These are phyloP conservation scores for Fusarium tjaetaba DNA, from an alignment of 2,329 filamentous ascomycete species.

Conservation along the genomic window DNA sequence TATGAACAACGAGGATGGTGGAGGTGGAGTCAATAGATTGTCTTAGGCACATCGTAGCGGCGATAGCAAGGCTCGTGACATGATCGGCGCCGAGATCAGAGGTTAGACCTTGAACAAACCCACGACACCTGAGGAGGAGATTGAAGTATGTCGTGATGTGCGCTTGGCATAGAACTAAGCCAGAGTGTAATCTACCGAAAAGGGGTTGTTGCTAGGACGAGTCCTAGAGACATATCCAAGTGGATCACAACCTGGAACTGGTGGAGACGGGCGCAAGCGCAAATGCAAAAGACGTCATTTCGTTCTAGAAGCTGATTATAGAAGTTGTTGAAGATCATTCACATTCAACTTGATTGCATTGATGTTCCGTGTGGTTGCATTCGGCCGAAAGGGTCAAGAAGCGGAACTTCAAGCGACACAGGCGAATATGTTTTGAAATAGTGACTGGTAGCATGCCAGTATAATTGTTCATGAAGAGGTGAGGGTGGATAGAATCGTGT, in stretches of 20 bases:
- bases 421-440: background rate
- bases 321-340: background rate
- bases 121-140: slow-evolving; percentile 22
- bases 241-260: slow-evolving; percentile 4
- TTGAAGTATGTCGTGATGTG: slow-evolving; percentile 32
- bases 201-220: slow-evolving; percentile 30
- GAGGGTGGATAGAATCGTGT: background rate
- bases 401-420: background rate
- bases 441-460: background rate
- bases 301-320: slow-evolving; percentile 40
- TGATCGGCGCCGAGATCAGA: slow-evolving; percentile 38
- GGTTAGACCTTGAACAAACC: slow-evolving; percentile 15
- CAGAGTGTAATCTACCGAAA: slow-evolving; percentile 40
- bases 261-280: slow-evolving; percentile 22
- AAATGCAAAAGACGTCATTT: slow-evolving; percentile 33
- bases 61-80: slow-evolving; percentile 32
- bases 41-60: slow-evolving; percentile 24
- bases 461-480: background rate
- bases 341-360: background rate
- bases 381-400: slow-evolving; percentile 1
- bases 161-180: slow-evolving; percentile 36
- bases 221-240: slow-evolving; percentile 8
- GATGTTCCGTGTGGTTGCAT: background rate
- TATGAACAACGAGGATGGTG: slow-evolving; percentile 7
- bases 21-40: slow-evolving; percentile 26